Percentiles rank a stretch among this genome's conserved stretches.
Evolutionary conservation across 805 yeast species (phyloP).

Genomic region (Saturnispora gosingensis): DNA sequence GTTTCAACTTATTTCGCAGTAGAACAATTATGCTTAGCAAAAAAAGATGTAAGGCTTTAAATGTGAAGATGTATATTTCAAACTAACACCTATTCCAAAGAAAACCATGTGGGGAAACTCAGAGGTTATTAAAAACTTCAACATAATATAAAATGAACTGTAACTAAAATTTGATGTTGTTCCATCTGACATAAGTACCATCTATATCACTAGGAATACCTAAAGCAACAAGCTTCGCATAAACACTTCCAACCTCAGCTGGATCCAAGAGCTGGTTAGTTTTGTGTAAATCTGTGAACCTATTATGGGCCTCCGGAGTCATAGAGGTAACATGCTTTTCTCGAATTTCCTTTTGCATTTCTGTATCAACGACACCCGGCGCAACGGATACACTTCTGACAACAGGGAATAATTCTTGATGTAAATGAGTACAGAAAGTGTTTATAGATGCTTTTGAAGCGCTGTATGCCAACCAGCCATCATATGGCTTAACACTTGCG

Average conservation of each 20-base stretch:
- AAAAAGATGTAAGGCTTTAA: background rate
- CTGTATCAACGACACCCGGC: conserved; percentile 91
- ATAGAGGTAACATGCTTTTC: conserved; percentile 49
- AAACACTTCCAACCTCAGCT: conserved; percentile 60
- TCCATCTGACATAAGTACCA: conserved; percentile 58
- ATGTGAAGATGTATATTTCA: background rate
- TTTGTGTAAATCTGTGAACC: conserved; percentile 56
- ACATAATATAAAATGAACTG: no score
- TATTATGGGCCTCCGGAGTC: conserved; percentile 47
- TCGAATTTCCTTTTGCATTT: conserved; percentile 79
- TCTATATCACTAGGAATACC: conserved; percentile 50
- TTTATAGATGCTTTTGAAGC: conserved; percentile 87
- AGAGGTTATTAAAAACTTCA: no score
- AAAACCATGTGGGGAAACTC: no score
- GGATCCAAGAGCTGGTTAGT: conserved; percentile 56
- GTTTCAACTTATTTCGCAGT: background rate
- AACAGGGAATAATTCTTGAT: conserved; percentile 51
- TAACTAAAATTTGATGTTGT: conserved; percentile 1
- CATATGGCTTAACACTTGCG: conserved; percentile 56
- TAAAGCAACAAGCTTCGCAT: conserved; percentile 52
- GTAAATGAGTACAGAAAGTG: conserved; percentile 58
- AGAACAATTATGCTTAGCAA: background rate
- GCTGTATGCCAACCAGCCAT: conserved; percentile 90
- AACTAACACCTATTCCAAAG: no score
- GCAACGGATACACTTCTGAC: conserved; percentile 67